Evolutionary conservation across 176 grass and related monocot species (phyloP), one percentile per base, ranked within the genome.

Genomic region (Avena insularis): DNA sequence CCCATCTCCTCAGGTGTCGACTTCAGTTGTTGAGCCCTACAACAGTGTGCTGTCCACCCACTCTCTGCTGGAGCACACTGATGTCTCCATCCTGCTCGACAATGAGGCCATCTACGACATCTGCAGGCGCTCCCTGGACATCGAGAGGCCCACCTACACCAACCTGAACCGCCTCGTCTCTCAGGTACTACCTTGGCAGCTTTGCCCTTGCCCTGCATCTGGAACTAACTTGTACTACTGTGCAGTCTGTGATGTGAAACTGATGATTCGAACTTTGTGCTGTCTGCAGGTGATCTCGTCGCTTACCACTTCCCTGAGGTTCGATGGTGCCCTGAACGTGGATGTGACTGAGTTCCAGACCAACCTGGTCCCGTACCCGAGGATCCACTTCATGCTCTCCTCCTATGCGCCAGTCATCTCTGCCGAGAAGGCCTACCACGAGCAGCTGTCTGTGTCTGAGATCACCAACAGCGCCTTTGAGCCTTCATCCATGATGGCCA

Each of bases 51-150:
- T 93, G 40, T 93, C 94, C n/a, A 96, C 94, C 43, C 94, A 92
- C 83, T 86, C 87, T 14, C 91, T 96, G 23, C 82, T 96, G 31
- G 87, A 92, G 92, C 94, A 96, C 70, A 96, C 94, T 15, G 94
- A 96, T 89, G 91, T 96, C 46, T 86, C 92, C n/a, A 87, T 96
- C 61, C 79, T 96, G 71, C 91, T 93, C 19, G 94, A 96, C 83
- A 96, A 93, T 2, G 91, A 96, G 85, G 94, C 94, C 77, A 96
- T 96, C 78, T 96, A 96, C 17, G 92, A 93, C 76, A 93, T 96
- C 73, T 96, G 94, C 85, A 86, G 86, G 72, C 91, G 94, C 59
- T 96, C 94, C 0, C 83, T 96, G 5, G 90, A 92, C 81, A 96
- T 96, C 29, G 94, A 96, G 75, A 89, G 92, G 58, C 92, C 94